Evolutionary conservation across 768 basidiomycete genomes (phyloP).

Genomic region (Amanita polypyramis): DNA sequence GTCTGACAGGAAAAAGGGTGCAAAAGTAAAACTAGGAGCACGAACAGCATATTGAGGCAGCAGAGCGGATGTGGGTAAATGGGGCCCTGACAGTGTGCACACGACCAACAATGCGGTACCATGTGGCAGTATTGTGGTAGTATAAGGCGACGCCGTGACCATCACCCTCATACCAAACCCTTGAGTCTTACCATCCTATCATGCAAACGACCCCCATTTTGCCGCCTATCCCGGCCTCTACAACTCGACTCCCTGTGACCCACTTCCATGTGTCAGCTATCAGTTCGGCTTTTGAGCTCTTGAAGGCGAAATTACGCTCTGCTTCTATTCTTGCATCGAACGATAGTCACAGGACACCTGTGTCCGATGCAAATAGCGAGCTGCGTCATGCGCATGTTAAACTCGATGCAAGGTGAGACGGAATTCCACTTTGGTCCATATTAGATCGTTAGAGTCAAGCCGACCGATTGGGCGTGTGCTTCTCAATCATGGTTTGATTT

Average conservation of each 20-base stretch:
- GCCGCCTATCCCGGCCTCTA: not conserved
- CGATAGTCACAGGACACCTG: not conserved
- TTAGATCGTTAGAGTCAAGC: conserved; percentile 3
- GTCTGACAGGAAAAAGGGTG: too few species aligned
- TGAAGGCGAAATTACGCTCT: conserved; percentile 3
- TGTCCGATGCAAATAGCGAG: conserved; percentile 26
- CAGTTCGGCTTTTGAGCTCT: not conserved
- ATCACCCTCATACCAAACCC: not conserved
- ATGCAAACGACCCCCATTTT: not conserved
- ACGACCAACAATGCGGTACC: not conserved
- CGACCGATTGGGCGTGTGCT: not conserved
- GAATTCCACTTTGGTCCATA: conserved; percentile 20
- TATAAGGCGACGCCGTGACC: not conserved
- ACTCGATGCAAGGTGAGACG: conserved; percentile 63
- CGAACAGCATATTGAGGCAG: not conserved
- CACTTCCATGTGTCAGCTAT: not conserved
- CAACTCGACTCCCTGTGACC: not conserved
- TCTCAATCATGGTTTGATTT: conserved; percentile 20
- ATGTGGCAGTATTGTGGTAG: not conserved
- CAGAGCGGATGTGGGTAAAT: not conserved
- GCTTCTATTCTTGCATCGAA: not conserved
- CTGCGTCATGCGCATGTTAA: conserved; percentile 43
- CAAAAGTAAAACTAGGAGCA: too few species aligned
- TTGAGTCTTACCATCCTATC: not conserved
- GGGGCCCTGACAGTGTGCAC: not conserved